phyloP scores from a whole-genome alignment of 1,139 yeast genomes.

The Sugiyamaella grinbergsii region DNA sequence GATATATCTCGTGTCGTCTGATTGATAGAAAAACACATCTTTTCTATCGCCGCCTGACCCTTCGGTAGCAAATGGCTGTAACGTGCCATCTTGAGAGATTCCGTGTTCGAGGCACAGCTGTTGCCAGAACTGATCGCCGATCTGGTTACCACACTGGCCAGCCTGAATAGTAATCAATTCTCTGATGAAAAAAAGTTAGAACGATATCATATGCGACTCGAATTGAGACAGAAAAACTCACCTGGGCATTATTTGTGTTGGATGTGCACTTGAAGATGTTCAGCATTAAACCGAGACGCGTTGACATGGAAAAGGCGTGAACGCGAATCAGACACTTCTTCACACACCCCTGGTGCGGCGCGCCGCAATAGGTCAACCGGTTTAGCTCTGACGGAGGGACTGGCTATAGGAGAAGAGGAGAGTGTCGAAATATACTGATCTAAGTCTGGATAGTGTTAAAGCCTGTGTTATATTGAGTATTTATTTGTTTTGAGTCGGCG shows the following conservation, averaged over 20 bases:
- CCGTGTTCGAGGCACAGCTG: constrained; percentile 91
- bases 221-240: background rate
- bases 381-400: too few relatives aligned
- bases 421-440: background rate
- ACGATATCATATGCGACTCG: too few relatives aligned
- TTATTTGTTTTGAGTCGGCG: too few relatives aligned
- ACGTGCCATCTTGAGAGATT: constrained; percentile 70
- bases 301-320: constrained; percentile 1
- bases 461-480: too few relatives aligned
- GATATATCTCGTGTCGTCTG: constrained; percentile 75
- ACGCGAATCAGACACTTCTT: background rate
- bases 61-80: constrained; percentile 39
- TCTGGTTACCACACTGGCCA: constrained; percentile 96
- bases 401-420: too few relatives aligned
- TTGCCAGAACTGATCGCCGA: constrained; percentile 91
- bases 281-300: background rate
- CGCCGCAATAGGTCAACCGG: background rate
- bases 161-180: constrained; percentile 68
- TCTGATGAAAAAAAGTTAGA: constrained; percentile 24
- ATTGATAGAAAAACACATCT: constrained; percentile 78
- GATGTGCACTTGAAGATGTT: background rate
- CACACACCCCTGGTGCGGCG: background rate
- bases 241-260: constrained; percentile 13
- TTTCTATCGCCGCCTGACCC: constrained; percentile 64
- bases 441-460: background rate